These are phyloP conservation scores for Hymenoscyphus occultus DNA, from an alignment of 2,329 filamentous ascomycete species.

Conservation along the genomic window DNA sequence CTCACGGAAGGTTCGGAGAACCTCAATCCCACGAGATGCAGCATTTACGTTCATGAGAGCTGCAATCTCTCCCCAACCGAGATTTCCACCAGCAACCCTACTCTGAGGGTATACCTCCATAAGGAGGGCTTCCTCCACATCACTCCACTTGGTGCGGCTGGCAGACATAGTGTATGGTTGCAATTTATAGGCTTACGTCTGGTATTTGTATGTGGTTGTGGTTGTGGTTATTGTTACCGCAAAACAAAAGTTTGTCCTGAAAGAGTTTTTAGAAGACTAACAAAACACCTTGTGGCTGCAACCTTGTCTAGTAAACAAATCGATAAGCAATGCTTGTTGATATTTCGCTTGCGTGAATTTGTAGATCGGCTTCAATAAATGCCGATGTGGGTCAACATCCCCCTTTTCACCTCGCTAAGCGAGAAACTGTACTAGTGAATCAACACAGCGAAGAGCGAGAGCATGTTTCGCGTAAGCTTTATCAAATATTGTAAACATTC, in stretches of 20 bases:
- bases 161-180: neutral
- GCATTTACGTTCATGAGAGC: neutral
- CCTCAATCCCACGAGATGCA: neutral
- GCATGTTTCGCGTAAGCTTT: no score
- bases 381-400: neutral
- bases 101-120: conserved; percentile 3
- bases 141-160: neutral
- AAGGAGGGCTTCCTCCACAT: neutral
- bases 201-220: neutral
- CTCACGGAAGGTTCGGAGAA: neutral
- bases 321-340: neutral
- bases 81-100: neutral
- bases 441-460: no score
- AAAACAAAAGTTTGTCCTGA: neutral
- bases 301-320: neutral
- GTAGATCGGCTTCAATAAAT: neutral
- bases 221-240: neutral
- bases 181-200: neutral
- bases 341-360: neutral
- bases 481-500: no score
- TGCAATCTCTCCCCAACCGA: neutral
- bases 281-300: neutral
- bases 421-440: neutral
- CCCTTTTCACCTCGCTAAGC: neutral
- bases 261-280: neutral